phyloP scores from a whole-genome alignment of 352 stramenopile species.

The Discostella stelligera region DNA sequence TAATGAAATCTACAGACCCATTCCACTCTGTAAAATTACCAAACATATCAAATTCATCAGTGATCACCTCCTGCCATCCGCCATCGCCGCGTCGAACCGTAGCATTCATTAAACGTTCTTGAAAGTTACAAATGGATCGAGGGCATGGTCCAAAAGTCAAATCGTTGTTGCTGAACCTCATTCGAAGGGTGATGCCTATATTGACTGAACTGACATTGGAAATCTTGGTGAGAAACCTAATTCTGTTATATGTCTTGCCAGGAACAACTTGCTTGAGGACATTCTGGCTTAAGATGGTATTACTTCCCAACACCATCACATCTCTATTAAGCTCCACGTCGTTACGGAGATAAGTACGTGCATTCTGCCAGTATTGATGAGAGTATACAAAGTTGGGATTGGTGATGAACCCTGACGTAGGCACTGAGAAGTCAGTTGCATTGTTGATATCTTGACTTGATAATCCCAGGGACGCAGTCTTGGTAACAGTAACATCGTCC shows the following conservation, averaged over 20 bases:
- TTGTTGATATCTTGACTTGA: background rate
- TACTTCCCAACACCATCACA: conserved; percentile 24
- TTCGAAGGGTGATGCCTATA: conserved; percentile 25
- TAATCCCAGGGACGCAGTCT: conserved; percentile 2
- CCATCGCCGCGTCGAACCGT: background rate
- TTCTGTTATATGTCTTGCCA: conserved; percentile 16
- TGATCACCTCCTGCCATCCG: conserved; percentile 37
- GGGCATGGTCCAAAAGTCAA: conserved; percentile 22
- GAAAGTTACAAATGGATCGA: conserved; percentile 19
- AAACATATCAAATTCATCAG: conserved; percentile 35
- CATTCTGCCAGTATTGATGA: conserved; percentile 45
- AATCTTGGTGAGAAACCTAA: conserved; percentile 32
- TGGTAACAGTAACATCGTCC: conserved; percentile 38
- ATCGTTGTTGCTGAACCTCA: conserved; percentile 40
- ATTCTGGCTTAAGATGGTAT: conserved; percentile 31
- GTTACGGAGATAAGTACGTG: conserved; percentile 2
- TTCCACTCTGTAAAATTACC: conserved; percentile 29
- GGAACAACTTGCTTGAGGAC: conserved; percentile 7
- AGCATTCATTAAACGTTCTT: background rate
- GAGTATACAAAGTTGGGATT: conserved; percentile 38
- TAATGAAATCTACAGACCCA: conserved; percentile 23
- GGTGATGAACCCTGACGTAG: conserved; percentile 32
- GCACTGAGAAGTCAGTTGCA: conserved; percentile 15
- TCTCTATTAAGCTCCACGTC: conserved; percentile 21
- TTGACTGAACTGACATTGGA: background rate